Conservation (phyloP, 306 rosid genomes). For the Rosa persica region DNA sequence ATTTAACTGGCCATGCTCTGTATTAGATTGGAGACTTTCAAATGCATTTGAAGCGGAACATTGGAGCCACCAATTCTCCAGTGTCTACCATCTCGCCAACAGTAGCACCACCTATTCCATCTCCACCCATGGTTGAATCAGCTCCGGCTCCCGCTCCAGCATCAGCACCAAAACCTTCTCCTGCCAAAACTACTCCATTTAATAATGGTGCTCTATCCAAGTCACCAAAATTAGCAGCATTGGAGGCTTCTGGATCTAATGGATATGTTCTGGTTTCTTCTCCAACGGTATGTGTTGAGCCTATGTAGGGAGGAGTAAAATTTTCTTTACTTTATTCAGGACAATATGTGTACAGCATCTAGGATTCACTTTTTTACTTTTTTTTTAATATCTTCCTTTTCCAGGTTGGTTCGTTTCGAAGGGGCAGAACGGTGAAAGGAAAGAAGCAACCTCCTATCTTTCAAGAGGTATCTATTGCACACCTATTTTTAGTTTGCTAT, state of each 20-base stretch:
- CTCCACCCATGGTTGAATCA: conserved; percentile 73
- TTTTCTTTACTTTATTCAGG: conserved; percentile 16
- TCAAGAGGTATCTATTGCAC: conserved; percentile 63
- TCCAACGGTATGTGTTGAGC: conserved; percentile 56
- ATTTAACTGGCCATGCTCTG: conserved; percentile 22
- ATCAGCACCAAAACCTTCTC: conserved; percentile 60
- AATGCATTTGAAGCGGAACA: conserved; percentile 87
- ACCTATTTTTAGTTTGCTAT: conserved; percentile 10
- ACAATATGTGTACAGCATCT: conserved; percentile 13
- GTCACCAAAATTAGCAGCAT: conserved; percentile 67
- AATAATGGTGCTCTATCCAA: conserved; percentile 39
- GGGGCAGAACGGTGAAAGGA: conserved; percentile 86
- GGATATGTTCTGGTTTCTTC: conserved; percentile 63
- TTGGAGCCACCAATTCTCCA: conserved; percentile 66
- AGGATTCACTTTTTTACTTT: conserved; percentile 3
- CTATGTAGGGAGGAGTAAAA: background rate
- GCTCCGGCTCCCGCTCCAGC: conserved; percentile 44
- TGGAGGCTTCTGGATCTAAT: conserved; percentile 76
- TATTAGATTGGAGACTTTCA: conserved; percentile 92
- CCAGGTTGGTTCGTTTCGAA: conserved; percentile 85
- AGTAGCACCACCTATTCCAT: conserved; percentile 77
- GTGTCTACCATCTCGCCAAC: conserved; percentile 69
- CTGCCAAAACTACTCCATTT: conserved; percentile 60
- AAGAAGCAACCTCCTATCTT: conserved; percentile 78
- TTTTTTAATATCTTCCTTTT: background rate